These are phyloP conservation scores for Leptosphaerulina australis DNA, from an alignment of 2,329 filamentous ascomycete species.

Conservation along the genomic window DNA sequence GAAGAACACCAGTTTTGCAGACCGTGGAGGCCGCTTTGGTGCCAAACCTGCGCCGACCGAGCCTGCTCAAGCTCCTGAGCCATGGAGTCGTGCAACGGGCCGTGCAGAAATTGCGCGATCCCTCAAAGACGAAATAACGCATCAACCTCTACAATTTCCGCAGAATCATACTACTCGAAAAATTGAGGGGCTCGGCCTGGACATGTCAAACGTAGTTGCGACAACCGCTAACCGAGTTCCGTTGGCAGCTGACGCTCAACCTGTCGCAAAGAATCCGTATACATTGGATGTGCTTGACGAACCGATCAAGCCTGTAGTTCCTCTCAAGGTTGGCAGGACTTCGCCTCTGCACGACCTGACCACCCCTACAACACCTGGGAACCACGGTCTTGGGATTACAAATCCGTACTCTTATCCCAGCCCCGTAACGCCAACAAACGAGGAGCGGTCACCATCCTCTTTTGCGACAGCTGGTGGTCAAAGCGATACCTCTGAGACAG, in stretches of 20 bases:
- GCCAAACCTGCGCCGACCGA: slow-evolving; percentile 42
- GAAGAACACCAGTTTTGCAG: slow-evolving; percentile 36
- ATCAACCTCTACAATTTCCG: slow-evolving; percentile 61
- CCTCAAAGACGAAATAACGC: slow-evolving; percentile 64
- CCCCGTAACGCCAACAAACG: slow-evolving; percentile 37
- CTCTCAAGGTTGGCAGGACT: slow-evolving; percentile 50
- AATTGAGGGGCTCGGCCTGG: slow-evolving; percentile 22
- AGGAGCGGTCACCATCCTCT: slow-evolving; percentile 23
- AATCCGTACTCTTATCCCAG: slow-evolving; percentile 36
- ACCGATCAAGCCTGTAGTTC: slow-evolving; percentile 51
- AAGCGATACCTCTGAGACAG: slow-evolving; percentile 20
- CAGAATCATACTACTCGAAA: slow-evolving; percentile 34
- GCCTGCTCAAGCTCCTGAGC: slow-evolving; percentile 52
- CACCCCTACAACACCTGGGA: slow-evolving; percentile 38
- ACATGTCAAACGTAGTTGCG: slow-evolving; percentile 36
- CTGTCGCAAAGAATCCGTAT: slow-evolving; percentile 36
- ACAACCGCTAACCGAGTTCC: slow-evolving; percentile 27
- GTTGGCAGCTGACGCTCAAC: slow-evolving; percentile 37
- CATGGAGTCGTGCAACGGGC: slow-evolving; percentile 77
- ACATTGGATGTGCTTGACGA: slow-evolving; percentile 41
- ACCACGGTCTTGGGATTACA: slow-evolving; percentile 32
- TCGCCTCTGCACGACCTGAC: slow-evolving; percentile 44
- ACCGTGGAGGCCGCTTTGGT: slow-evolving; percentile 37
- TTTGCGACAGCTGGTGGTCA: slow-evolving; percentile 15
- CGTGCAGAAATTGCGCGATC: slow-evolving; percentile 68